Evolutionary conservation across 176 grass and related monocot genomes (phyloP), one percentile per base, ranked within the genome.

Genomic region (Eragrostis curvula): DNA sequence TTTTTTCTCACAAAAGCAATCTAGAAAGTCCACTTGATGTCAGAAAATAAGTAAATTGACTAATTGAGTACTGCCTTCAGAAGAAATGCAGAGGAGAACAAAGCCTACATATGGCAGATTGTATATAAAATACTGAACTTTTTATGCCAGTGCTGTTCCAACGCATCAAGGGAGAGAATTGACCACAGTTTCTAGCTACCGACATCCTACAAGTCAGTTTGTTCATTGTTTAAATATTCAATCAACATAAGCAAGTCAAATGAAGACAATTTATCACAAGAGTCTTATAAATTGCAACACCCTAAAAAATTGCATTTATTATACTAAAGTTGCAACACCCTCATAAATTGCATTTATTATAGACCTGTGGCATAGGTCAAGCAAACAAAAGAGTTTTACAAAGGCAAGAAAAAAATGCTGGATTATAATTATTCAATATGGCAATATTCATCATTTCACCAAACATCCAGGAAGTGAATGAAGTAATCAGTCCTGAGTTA

Each of bases 161-260:
- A 80, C 27, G 78, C 21, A 20, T 68, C 48, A 55, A 68, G 16
- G 1, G 36, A 42, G 1, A 71, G 20, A 12, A 18, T 40, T 21
- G 23, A 11, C 24, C 56, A 73, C 0, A 6, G 11, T 29, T 59
- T 16, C 48, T 23, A 79, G 16, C 32, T 36, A 36, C 4, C 32
- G 32, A 36, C 32, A 36, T 36, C 32, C 32, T 36, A 36, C 32
- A 36, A 36, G 27, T 36, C 32, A 36, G 32, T 36, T 36, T 45
- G 79, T 66, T 71, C 68, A 80, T 42, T 82, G 78, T 68, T 86
- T 87, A 32, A 86, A 76, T 25, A 89, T 56, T 73, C 83, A 71
- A 49, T 85, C 89, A 57, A 91, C 86, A 9, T 78, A 39, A 48
- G 84, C 28, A 32, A 89, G 84, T 78, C 84, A 87, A 87, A 42